Evolutionary conservation across 192 early-diverging fungal genomes (phyloP), one percentile per base, ranked within the genome.

Genomic region (Dispira simplex): DNA sequence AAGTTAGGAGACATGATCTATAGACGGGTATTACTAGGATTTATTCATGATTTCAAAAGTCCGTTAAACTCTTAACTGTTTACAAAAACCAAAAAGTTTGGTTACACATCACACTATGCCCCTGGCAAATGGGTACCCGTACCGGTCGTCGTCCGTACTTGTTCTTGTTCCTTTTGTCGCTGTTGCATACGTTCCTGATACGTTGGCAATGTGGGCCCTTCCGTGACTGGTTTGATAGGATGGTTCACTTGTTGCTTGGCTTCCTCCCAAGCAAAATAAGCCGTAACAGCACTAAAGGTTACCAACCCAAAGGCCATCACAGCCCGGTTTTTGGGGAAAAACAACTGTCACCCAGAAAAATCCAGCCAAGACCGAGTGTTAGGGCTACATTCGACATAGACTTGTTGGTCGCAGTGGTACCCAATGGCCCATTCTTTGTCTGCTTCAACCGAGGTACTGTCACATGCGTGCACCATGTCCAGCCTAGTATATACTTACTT

Each of bases 101-200:
- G 6, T 6, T 39, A 39, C 32, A 39, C 32, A 39, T 39, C 6
- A 39, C 32, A 39, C 6, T 39, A 39, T 39, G 32, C 32, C 32
- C 6, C 6, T 39, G 32, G 32, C 32, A 39, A 39, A 39, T 39
- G 32, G 32, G 32, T 39, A 39, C 32, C 32, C 32, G 1, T 6
- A 6, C 32, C 32, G 32, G 32, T 39, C 32, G 1, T 39, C 6
- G 32, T 39, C 32, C 32, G 32, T 39, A 6, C 32, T 39, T 39
- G 32, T 39, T 39, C 16, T 9, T 51, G 48, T 23, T 47, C 11
- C 46, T 47, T 11, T n/a, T 56, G 54, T 26, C 28, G 21, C 18
- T 21, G 54, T 26, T 56, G 54, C 54, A 56, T 56, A 3, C 54
- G 54, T 28, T 56, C 54, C 54, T 56, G 54, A 25, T 56, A 56